These are phyloP conservation scores for Nicotiana benthamiana DNA, from an alignment of 257 asterid genomes.

Conservation along the genomic window DNA sequence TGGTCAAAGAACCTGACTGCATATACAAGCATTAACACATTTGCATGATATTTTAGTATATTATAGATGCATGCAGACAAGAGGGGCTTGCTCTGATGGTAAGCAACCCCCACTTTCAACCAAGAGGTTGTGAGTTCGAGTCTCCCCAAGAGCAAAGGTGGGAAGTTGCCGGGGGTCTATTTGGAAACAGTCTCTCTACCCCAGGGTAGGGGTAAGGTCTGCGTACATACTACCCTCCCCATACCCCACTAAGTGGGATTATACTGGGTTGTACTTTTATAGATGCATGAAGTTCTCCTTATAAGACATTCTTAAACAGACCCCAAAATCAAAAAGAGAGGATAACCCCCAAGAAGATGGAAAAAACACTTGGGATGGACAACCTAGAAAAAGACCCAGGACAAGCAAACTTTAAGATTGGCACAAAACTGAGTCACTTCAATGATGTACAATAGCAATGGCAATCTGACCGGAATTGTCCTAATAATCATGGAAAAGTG, in stretches of 20 bases:
- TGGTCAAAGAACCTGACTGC: slow-evolving; percentile 53
- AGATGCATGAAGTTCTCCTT: background rate
- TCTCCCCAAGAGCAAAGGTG: too few species aligned
- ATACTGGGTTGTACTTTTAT: too few species aligned
- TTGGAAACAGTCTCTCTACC: too few species aligned
- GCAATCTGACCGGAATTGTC: background rate
- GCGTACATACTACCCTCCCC: too few species aligned
- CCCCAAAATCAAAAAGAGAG: background rate
- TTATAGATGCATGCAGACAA: background rate
- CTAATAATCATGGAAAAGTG: background rate
- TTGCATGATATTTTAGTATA: background rate
- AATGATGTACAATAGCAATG: background rate
- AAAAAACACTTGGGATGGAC: background rate
- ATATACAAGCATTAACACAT: slow-evolving; percentile 2
- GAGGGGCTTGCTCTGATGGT: too few species aligned
- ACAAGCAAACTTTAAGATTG: background rate
- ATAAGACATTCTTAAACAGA: background rate
- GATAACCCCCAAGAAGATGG: background rate
- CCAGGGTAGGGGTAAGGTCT: too few species aligned
- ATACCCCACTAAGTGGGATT: too few species aligned
- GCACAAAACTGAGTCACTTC: background rate
- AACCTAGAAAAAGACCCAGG: background rate
- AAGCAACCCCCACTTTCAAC: too few species aligned
- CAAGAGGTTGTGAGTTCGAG: too few species aligned
- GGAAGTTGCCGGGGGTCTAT: too few species aligned